Base-by-base conservation (phyloP, 75 land plant species). In the Selaginella tamariscina region DNA sequence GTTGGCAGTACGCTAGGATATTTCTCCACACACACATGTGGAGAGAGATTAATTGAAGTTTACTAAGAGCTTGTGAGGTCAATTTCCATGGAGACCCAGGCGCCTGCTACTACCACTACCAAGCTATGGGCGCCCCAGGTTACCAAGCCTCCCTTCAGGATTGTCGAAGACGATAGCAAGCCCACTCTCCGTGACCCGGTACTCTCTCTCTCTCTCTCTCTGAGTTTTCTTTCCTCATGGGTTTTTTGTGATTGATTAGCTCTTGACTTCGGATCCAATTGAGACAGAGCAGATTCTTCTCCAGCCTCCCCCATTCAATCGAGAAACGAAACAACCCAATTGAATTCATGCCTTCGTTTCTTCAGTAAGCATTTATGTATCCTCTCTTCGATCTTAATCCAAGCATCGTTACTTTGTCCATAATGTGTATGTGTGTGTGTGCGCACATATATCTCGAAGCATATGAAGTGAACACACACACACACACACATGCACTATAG, bases 51-150 rank as follows among this genome's bases (percentile, higher is more conserved):
- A n/a, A n/a, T n/a, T n/a, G n/a, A n/a, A n/a, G n/a, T n/a, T n/a
- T n/a, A n/a, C n/a, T n/a, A n/a, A n/a, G n/a, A n/a, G n/a, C n/a
- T n/a, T n/a, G n/a, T n/a, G n/a, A n/a, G n/a, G n/a, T n/a, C n/a
- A n/a, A n/a, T n/a, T n/a, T n/a, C n/a, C n/a, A n/a, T n/a, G n/a
- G n/a, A n/a, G n/a, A n/a, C n/a, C n/a, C n/a, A n/a, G n/a, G n/a
- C n/a, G n/a, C n/a, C n/a, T n/a, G n/a, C n/a, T n/a, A n/a, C n/a
- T n/a, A n/a, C n/a, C n/a, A n/a, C n/a, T n/a, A 70, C 71, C 18
- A 28, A 70, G 65, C 31, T 27, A 70, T 70, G 71, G 71, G 71
- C 60, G 5, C 65, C 32, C 28, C 56, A 29, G 65, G 56, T 65
- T 1, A 26, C 27, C 65, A 66, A 66, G 39, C 68, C 68, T 66